phyloP scores from a whole-genome alignment of 495 filamentous ascomycete genomes.

The Trichoderma reesei region DNA sequence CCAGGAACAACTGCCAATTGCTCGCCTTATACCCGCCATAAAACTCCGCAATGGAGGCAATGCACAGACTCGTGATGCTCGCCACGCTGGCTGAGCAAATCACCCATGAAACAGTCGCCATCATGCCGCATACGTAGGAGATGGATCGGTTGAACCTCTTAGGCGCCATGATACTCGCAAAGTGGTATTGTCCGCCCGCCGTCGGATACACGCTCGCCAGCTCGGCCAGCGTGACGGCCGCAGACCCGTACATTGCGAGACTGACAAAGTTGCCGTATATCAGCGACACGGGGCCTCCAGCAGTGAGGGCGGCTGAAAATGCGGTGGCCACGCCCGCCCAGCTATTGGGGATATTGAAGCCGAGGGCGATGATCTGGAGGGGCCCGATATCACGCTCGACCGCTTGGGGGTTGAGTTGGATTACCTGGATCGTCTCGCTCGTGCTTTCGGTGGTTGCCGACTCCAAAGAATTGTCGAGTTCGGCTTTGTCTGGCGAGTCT shows the following conservation, averaged over 20 bases:
- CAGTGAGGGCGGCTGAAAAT: neutral
- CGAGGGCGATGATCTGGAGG: neutral
- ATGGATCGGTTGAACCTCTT: neutral
- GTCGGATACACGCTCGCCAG: neutral
- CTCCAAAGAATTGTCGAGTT: neutral
- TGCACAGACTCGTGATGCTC: neutral
- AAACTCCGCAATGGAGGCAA: neutral
- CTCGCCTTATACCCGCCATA: neutral
- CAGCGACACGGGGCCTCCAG: neutral
- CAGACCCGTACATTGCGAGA: neutral
- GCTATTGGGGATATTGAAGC: conserved; percentile 4
- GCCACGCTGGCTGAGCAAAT: neutral
- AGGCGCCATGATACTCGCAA: conserved; percentile 5
- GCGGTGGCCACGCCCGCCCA: neutral
- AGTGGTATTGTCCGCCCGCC: neutral
- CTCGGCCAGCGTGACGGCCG: neutral
- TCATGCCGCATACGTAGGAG: neutral
- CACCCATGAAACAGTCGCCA: neutral
- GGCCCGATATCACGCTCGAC: neutral
- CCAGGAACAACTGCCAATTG: neutral
- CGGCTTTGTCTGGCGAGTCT: neutral
- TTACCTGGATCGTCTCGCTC: neutral
- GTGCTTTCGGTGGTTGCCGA: neutral
- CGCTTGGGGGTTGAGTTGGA: neutral
- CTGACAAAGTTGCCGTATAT: conserved; percentile 1